These are phyloP conservation scores for Diaporthe caulivora DNA, from an alignment of 2,329 filamentous ascomycete species.

Conservation along the genomic window DNA sequence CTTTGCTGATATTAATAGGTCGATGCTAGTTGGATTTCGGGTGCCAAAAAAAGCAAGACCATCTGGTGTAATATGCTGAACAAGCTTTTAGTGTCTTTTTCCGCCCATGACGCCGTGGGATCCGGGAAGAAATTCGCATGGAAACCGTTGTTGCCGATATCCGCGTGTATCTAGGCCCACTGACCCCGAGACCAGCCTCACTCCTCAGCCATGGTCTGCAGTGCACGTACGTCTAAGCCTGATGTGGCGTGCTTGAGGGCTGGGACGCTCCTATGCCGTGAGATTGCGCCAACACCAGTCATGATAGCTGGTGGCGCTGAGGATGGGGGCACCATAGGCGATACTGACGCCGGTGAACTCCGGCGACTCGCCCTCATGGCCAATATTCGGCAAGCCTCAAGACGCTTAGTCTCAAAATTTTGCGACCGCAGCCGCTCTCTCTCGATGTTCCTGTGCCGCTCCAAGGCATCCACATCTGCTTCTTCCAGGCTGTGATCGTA, in stretches of 20 bases:
- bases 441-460: constrained; percentile 56
- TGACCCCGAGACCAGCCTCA: not conserved
- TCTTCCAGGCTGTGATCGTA: constrained; percentile 56
- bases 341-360: constrained; percentile 31
- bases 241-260: constrained; percentile 37
- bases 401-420: constrained; percentile 62
- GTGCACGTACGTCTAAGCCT: constrained; percentile 26
- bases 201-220: constrained; percentile 37
- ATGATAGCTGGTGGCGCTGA: constrained; percentile 37
- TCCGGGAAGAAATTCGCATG: not conserved
- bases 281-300: constrained; percentile 7
- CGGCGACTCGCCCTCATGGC: constrained; percentile 40
- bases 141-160: not conserved
- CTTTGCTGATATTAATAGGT: not conserved
- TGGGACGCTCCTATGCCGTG: constrained; percentile 29
- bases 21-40: not conserved
- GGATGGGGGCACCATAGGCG: constrained; percentile 19
- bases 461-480: constrained; percentile 58
- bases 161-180: not conserved
- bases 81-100: not conserved
- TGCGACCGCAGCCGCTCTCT: constrained; percentile 63
- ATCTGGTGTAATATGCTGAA: constrained; percentile 16
- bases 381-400: constrained; percentile 59
- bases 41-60: not conserved
- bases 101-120: not conserved